Base-by-base conservation (phyloP, 257 asterid genomes). In the Echium plantagineum region DNA sequence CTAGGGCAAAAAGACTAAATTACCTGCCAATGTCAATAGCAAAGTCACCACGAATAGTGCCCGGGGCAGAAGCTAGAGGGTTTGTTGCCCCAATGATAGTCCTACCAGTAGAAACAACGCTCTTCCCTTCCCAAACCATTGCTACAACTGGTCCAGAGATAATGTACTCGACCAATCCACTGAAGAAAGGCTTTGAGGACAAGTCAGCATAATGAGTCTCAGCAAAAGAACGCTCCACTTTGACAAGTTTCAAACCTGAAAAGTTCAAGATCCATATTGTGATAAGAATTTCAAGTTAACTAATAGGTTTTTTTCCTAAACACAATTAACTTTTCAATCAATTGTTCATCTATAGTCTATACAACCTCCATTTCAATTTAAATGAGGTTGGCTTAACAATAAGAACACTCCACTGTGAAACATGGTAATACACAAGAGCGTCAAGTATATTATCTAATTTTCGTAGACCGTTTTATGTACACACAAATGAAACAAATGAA, bases 51-150 rank as follows among this genome's bases (percentile, higher is more conserved):
- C 96, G 95, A 78, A 91, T 91, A 52, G 98, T 88, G 4, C 98
- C 98, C 2, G 98, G 95, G 53, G 88, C 94, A 59, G 98, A 88
- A 21, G 86, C 90, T 20, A 87, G 80, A 17, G 97, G 98, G 82
- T 88, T 91, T 47, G 98, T 91, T 20, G 96, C 96, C 55, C 98
- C 96, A 65, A 91, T 91, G 76, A 91, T 84, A 82, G 81, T 88
- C 64, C 98, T 86, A 55, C 98, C 98, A 0, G 97, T 91, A 26
- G 82, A 19, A 6, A 91, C 98, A 6, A 85, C 96, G 62, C 74
- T 74, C 85, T 86, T 91, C 9, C 98, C 98, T 73, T 86, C 97
- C 98, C 95, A 93, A 62, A 93, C 97, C 95, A 93, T 88, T 1
- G 97, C 98, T 62, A 84, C 94, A 58, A 91, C 96, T 4, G 98